A percentile compares a stretch with the other conserved stretches of the same genome.
Conservation (phyloP, 495 filamentous ascomycete genomes). For the Podospora fimiseda region DNA sequence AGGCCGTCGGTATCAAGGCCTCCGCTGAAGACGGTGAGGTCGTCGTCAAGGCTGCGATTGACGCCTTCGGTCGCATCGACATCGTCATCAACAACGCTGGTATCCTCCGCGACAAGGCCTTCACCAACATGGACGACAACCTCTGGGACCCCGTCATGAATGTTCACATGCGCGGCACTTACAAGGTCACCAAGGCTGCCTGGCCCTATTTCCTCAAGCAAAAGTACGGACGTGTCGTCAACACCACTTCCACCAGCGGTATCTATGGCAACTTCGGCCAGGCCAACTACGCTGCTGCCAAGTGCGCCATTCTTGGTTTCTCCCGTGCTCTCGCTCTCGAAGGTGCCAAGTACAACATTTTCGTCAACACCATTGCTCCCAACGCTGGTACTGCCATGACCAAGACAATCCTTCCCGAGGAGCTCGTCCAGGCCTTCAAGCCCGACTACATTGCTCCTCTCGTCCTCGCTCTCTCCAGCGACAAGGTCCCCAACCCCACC, state of each 20-base stretch:
- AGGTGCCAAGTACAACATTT: constrained; percentile 96
- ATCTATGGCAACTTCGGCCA: constrained; percentile 99
- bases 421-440: constrained; percentile 99
- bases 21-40: constrained; percentile 90
- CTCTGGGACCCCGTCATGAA: constrained; percentile 89
- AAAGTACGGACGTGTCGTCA: constrained; percentile 95
- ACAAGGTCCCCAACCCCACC: constrained; percentile 78
- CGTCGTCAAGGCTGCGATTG: constrained; percentile 88
- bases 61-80: constrained; percentile 89
- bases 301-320: constrained; percentile 92
- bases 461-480: constrained; percentile 81
- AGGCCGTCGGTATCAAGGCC: constrained; percentile 90
- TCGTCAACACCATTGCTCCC: constrained; percentile 95
- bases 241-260: constrained; percentile 92
- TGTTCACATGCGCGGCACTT: constrained; percentile 91
- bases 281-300: constrained; percentile 95
- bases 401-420: constrained; percentile 87
- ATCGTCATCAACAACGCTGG: constrained; percentile 96
- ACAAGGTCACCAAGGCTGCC: constrained; percentile 94
- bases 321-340: constrained; percentile 88
- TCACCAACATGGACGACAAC: constrained; percentile 93
- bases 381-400: constrained; percentile 98
- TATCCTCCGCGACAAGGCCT: constrained; percentile 96
- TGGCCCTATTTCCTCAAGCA: constrained; percentile 98
- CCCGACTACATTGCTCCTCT: constrained; percentile 95